Base-by-base conservation (phyloP, 2,329 filamentous ascomycete genomes). In the Stemphylium beticola region DNA sequence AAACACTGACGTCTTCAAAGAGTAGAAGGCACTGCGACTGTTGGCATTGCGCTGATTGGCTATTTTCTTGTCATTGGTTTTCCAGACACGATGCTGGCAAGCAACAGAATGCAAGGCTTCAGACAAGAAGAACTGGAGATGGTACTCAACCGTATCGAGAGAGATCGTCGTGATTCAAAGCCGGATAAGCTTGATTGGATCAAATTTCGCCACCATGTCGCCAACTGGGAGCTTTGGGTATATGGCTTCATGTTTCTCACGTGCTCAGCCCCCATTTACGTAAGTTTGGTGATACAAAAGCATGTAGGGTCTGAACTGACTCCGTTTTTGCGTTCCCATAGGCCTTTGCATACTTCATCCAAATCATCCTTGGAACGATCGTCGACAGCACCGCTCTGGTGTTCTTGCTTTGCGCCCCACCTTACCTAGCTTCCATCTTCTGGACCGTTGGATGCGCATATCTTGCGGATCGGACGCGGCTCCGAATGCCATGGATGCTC, bases 161-260 rank as follows among this genome's bases (percentile, higher is more conserved):
- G 64, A 15, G 74, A 76, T 52, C 66, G 73, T 6, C 72, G 71
- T 4, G 74, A 76, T 40, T 72, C 71, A 11, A 31, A 49, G 2
- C 49, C 46, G 0, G 61, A 64, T 5, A 49, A 53, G 4, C 40
- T 62, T 0, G 60, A 57, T 1, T 29, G 45, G 24, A 11, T 44
- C 2, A 57, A 31, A 11, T 51, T 62, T 26, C n/a, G 34, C 4
- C 42, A 38, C 32, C 49, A 60, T 43, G 56, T 64, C 10, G 41
- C 48, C 33, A 57, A 62, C 37, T 62, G 61, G 61, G 62, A 64
- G 22, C 62, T 64, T 32, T 58, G 58, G 55, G 46, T 36, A 14
- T 36, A 36, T 14, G 33, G 33, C 2, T 15, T 36, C 12, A 36
- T 36, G 33, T 36, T 36, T 6, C 33, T 36, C 6, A 36, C 33